Evolutionary conservation across 371 early-diverging fungal genomes (phyloP), one percentile per base, ranked within the genome.

Genomic region (Apophysomyces trapeziformis): DNA sequence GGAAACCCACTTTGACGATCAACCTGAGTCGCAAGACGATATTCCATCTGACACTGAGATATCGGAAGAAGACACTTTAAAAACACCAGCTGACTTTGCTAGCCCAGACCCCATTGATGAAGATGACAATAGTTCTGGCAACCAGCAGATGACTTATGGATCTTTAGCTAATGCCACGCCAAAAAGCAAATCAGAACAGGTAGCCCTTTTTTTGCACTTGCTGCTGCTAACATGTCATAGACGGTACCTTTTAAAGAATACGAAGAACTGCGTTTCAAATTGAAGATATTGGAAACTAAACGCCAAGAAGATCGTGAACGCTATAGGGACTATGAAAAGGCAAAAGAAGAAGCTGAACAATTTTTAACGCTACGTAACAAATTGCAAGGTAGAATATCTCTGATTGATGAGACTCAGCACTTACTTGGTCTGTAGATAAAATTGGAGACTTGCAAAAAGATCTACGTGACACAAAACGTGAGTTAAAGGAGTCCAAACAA

Each of bases 241-340:
- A 77, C 73, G 35, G 80, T 92, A 3, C 75, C 90, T 3, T 41
- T 87, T 39, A 89, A 88, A 70, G 92, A 95, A 39, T 85, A 87
- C 61, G 95, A 95, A 65, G 96, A 95, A 61, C 76, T 95, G 58
- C 88, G 90, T 5, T 76, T 92, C 45, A 93, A 92, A 71, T 74
- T 95, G 18, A 86, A 85, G 58, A 84, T 91, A 21, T 72, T 96
- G 32, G 96, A 97, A 72, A 73, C 78, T 18, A 93, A 93, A 74
- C 90, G 95, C 5, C 83, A 86, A 12, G 93, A 95, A 64, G 96
- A 96, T 66, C 83, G 92, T 14, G 93, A 92, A 69, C 78, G 79
- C 18, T 73, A 92, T 39, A 78, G 85, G 39, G 90, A 93, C 37
- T 82, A 91, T 45, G 96, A 95, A 65, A 85, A 85, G 57, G 74